Evolutionary conservation across 2,329 filamentous ascomycete genomes (phyloP).

Genomic region (Apiospora marii): DNA sequence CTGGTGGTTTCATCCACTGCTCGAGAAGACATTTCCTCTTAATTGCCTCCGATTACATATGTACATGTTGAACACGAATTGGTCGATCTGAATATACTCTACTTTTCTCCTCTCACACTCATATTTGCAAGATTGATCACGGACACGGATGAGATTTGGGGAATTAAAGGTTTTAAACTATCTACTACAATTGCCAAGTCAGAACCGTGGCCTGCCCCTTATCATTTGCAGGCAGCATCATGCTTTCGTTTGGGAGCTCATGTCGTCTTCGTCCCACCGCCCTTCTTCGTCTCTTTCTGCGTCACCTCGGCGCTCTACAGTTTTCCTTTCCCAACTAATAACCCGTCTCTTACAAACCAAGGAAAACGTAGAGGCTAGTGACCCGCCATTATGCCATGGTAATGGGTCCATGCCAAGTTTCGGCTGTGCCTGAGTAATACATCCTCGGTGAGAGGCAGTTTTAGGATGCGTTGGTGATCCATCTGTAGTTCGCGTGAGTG

Average conservation of each 20-base stretch:
- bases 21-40: neutral
- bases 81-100: neutral
- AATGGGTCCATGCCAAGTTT: slow-evolving; percentile 44
- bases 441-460: slow-evolving; percentile 44
- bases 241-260: neutral
- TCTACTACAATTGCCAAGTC: slow-evolving; percentile 18
- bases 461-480: slow-evolving; percentile 41
- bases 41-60: neutral
- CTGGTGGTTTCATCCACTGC: neutral
- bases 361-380: slow-evolving; percentile 29
- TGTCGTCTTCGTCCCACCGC: neutral
- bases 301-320: neutral
- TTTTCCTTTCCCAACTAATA: slow-evolving; percentile 4
- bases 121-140: neutral
- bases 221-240: slow-evolving; percentile 13
- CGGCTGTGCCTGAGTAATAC: slow-evolving; percentile 43
- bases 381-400: slow-evolving; percentile 40
- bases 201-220: slow-evolving; percentile 16
- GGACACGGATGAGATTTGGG: neutral
- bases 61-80: neutral
- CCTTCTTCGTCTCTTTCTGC: neutral
- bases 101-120: neutral
- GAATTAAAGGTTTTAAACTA: slow-evolving; percentile 18
- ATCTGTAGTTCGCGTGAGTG: slow-evolving; percentile 33
- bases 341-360: slow-evolving; percentile 1